Evolutionary conservation across 768 basidiomycete genomes (phyloP).

Genomic region (Phylloporus arenicola): DNA sequence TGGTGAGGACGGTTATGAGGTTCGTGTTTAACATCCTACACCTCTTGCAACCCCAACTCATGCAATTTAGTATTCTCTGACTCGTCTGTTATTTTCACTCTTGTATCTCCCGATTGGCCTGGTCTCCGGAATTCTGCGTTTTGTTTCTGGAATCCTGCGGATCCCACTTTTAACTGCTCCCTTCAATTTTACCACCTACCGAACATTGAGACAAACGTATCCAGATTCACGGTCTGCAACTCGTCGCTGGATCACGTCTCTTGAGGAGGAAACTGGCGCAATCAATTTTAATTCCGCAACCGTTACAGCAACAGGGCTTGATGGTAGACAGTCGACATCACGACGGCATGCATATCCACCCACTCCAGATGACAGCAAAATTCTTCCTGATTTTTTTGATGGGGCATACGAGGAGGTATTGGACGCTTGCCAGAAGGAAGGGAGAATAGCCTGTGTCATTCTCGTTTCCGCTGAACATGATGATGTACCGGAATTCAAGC

Average conservation of each 20-base stretch:
- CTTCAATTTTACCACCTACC: constrained; percentile 44
- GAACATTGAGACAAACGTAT: constrained; percentile 33
- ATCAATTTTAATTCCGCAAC: constrained; percentile 44
- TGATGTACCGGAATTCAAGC: constrained; percentile 81
- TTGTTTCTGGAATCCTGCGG: constrained; percentile 61
- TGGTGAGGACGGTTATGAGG: constrained; percentile 4
- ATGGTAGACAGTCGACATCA: constrained; percentile 42
- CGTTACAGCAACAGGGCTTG: constrained; percentile 34
- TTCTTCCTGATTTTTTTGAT: constrained; percentile 75
- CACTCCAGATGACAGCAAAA: constrained; percentile 36
- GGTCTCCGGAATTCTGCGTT: constrained; percentile 54
- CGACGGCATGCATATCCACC: constrained; percentile 21
- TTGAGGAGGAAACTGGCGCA: constrained; percentile 85
- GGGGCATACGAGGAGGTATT: constrained; percentile 81
- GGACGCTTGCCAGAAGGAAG: constrained; percentile 62
- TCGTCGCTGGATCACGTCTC: constrained; percentile 71
- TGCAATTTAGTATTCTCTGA: constrained; percentile 5
- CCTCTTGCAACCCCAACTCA: not conserved
- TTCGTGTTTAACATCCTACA: not conserved
- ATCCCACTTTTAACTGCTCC: constrained; percentile 59
- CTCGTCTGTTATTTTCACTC: constrained; percentile 29
- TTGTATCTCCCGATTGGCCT: constrained; percentile 58
- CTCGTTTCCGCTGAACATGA: constrained; percentile 90
- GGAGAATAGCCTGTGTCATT: constrained; percentile 71
- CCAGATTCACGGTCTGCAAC: constrained; percentile 48